Percentiles rank a stretch among this genome's conserved stretches.
These are phyloP conservation scores for Nitzschia putrida DNA, from an alignment of 108 stramenopile species.

Conservation along the genomic window DNA sequence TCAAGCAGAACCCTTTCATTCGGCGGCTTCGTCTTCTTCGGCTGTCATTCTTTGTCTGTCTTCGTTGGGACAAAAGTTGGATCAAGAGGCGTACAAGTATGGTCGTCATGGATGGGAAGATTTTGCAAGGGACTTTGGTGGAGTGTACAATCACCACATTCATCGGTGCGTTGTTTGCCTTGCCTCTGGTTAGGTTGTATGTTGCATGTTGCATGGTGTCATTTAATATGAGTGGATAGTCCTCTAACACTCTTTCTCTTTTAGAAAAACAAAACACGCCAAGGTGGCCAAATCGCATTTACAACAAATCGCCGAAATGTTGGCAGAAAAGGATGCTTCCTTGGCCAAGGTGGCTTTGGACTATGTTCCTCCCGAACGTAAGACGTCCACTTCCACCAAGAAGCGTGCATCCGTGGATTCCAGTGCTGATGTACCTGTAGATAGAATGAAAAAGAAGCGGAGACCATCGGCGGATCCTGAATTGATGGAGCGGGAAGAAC, in stretches of 20 bases:
- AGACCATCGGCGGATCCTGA: conserved; percentile 13
- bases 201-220: not conserved
- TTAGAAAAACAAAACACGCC: conserved; percentile 71
- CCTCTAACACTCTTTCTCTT: not conserved
- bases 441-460: not conserved
- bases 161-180: conserved; percentile 50
- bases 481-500: conserved; percentile 62
- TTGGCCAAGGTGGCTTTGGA: conserved; percentile 58
- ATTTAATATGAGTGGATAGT: not conserved
- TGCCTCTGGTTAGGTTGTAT: not conserved
- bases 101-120: conserved; percentile 80
- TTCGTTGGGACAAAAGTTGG: conserved; percentile 69
- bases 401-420: conserved; percentile 20
- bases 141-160: conserved; percentile 78
- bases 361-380: conserved; percentile 36
- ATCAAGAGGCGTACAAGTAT: conserved; percentile 57
- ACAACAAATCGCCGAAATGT: conserved; percentile 55
- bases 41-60: conserved; percentile 39
- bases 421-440: conserved; percentile 28
- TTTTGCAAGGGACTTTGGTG: conserved; percentile 79
- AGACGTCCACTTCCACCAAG: conserved; percentile 14
- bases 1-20: conserved; percentile 68
- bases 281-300: conserved; percentile 59
- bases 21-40: conserved; percentile 15
- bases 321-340: conserved; percentile 67